Conservation (phyloP, 805 yeast species). For the Komagataella kurtzmanii region DNA sequence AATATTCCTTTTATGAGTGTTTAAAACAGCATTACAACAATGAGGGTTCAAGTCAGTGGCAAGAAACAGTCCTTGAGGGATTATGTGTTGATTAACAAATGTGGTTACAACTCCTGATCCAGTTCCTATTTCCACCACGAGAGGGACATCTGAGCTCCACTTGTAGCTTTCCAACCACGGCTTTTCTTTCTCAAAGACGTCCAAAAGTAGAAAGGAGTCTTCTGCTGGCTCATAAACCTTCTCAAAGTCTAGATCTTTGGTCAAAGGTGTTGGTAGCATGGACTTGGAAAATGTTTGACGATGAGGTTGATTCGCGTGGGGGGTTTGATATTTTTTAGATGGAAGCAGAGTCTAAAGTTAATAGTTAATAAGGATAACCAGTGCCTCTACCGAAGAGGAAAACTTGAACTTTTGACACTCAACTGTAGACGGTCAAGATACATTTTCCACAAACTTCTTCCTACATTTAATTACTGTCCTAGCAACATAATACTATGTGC, state of each 20-base stretch:
- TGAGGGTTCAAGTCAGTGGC: constrained; percentile 76
- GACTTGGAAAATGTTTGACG: neutral
- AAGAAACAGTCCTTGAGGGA: constrained; percentile 38
- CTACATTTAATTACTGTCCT: neutral
- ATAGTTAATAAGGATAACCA: too few relatives aligned
- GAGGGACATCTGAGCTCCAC: constrained; percentile 20
- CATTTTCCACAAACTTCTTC: neutral
- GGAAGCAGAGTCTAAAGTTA: too few relatives aligned
- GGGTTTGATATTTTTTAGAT: neutral
- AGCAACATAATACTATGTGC: neutral
- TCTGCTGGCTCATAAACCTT: constrained; percentile 91
- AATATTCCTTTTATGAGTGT: constrained; percentile 21
- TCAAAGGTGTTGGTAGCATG: constrained; percentile 78
- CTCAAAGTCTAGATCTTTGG: constrained; percentile 36
- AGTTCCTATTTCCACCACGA: constrained; percentile 76
- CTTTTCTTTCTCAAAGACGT: constrained; percentile 55
- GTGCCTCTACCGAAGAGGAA: neutral
- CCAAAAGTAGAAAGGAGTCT: constrained; percentile 77
- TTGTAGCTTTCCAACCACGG: constrained; percentile 15
- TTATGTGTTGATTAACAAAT: constrained; percentile 47
- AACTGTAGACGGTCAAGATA: neutral
- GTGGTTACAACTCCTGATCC: constrained; percentile 88
- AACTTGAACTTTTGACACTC: neutral
- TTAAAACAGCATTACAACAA: constrained; percentile 44
- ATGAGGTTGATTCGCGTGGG: neutral